Percentiles rank a stretch among this genome's conserved stretches.
These are phyloP conservation scores for Triadica sebifera DNA, from an alignment of 345 rosid genomes.

Conservation along the genomic window DNA sequence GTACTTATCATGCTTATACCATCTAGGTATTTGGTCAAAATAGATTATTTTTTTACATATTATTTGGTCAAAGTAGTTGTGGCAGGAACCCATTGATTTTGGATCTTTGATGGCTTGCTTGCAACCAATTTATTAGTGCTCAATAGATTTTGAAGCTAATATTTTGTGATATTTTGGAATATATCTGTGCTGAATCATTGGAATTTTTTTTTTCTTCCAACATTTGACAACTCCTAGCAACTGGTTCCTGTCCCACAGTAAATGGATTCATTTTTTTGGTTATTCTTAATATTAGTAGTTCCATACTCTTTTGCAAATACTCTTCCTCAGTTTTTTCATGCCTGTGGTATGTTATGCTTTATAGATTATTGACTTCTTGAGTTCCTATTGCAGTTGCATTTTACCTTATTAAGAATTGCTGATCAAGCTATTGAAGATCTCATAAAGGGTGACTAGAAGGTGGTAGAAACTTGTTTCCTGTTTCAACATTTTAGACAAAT, in stretches of 20 bases:
- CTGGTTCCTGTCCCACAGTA: neutral
- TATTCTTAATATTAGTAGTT: neutral
- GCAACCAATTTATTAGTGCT: neutral
- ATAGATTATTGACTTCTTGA: constrained; percentile 1
- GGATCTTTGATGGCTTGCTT: neutral
- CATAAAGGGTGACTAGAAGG: constrained; percentile 7
- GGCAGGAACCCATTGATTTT: neutral
- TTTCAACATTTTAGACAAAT: neutral
- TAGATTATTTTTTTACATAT: no score
- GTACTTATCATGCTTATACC: neutral
- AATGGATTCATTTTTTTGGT: neutral
- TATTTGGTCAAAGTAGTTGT: constrained; percentile 11
- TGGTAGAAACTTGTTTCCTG: neutral
- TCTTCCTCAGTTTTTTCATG: neutral
- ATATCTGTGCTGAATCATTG: neutral
- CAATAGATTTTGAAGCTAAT: neutral
- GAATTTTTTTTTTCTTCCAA: neutral
- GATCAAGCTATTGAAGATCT: constrained; percentile 4
- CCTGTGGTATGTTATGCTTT: neutral
- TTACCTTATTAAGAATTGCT: neutral
- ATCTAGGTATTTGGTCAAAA: no score
- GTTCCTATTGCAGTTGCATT: neutral
- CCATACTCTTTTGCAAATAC: neutral
- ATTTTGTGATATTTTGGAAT: no score
- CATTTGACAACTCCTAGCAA: neutral